phyloP scores from a whole-genome alignment of 1,284 basidiomycete species.

The Ceratobasidium sp. region DNA sequence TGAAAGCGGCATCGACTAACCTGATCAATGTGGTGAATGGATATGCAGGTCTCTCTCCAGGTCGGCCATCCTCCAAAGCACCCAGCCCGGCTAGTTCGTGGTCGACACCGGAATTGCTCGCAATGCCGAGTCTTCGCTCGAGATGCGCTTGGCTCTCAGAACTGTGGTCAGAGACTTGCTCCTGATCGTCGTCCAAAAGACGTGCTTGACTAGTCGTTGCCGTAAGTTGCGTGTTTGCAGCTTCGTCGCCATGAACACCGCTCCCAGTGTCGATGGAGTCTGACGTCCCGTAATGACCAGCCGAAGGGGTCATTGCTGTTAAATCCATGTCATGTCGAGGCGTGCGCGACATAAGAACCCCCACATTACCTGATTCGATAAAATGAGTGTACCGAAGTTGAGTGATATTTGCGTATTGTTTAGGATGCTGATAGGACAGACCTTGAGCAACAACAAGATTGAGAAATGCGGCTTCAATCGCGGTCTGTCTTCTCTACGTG shows the following conservation, averaged over 20 bases:
- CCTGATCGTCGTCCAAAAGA: not conserved
- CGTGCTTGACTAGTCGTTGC: not conserved
- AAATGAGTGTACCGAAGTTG: conserved; percentile 37
- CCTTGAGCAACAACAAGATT: not conserved
- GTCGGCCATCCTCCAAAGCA: conserved; percentile 47
- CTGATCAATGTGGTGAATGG: conserved; percentile 88
- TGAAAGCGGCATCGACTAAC: conserved; percentile 61
- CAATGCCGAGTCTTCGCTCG: not conserved
- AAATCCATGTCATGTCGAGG: not conserved
- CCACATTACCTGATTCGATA: conserved; percentile 25
- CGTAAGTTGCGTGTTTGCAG: not conserved
- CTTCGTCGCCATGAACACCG: not conserved
- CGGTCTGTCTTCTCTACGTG: not conserved
- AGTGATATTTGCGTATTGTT: conserved; percentile 9
- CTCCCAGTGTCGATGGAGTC: not conserved
- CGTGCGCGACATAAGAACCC: not conserved
- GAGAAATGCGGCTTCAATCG: not conserved
- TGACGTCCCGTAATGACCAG: not conserved
- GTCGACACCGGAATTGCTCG: conserved; percentile 6
- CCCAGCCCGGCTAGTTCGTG: conserved; percentile 33
- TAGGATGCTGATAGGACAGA: not conserved
- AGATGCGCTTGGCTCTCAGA: not conserved
- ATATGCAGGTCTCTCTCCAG: conserved; percentile 65
- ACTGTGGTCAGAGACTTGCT: not conserved
- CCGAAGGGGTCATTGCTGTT: not conserved